A percentile compares a stretch with the other conserved stretches of the same genome.
phyloP scores from a whole-genome alignment of 176 grass and related monocot species.

The Aegilops speltoides region DNA sequence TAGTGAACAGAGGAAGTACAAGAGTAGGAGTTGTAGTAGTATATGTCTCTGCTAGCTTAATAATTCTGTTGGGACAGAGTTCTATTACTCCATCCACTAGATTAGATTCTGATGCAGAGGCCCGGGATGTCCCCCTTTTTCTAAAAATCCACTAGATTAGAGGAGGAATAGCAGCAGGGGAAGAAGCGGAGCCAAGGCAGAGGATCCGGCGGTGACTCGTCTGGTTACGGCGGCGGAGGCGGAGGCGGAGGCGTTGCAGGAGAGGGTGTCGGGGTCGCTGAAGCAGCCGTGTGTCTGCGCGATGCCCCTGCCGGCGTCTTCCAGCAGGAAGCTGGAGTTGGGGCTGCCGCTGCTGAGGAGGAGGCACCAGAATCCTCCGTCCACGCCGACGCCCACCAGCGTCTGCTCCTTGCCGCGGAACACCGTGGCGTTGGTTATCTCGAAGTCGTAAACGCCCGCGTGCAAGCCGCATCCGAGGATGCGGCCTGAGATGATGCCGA shows the following conservation, averaged over 20 bases:
- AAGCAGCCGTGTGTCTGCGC: conserved; percentile 64
- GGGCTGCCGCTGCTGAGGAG: conserved; percentile 65
- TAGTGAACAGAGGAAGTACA: too few relatives aligned
- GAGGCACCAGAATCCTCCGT: conserved; percentile 59
- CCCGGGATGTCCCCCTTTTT: too few relatives aligned
- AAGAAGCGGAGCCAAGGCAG: too few relatives aligned
- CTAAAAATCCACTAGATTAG: not conserved
- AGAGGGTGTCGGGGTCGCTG: conserved; percentile 43
- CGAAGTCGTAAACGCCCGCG: too few relatives aligned
- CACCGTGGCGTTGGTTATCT: conserved; percentile 4
- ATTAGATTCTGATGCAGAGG: too few relatives aligned
- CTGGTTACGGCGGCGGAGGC: not conserved
- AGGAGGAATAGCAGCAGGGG: not conserved
- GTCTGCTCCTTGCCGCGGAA: conserved; percentile 60
- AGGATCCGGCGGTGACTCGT: too few relatives aligned
- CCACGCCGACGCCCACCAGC: conserved; percentile 55
- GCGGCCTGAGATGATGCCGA: conserved; percentile 54
- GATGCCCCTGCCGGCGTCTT: conserved; percentile 58
- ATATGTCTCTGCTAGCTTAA: too few relatives aligned
- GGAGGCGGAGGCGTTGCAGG: not conserved
- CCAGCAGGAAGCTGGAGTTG: conserved; percentile 70
- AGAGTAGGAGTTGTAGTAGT: too few relatives aligned
- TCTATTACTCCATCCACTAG: too few relatives aligned
- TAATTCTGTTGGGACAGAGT: too few relatives aligned
- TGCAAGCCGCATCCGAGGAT: conserved; percentile 46